Percentiles rank a stretch among this genome's conserved stretches.
Evolutionary conservation across 2,329 filamentous ascomycete genomes (phyloP).

Genomic region (Aureobasidium sp.): DNA sequence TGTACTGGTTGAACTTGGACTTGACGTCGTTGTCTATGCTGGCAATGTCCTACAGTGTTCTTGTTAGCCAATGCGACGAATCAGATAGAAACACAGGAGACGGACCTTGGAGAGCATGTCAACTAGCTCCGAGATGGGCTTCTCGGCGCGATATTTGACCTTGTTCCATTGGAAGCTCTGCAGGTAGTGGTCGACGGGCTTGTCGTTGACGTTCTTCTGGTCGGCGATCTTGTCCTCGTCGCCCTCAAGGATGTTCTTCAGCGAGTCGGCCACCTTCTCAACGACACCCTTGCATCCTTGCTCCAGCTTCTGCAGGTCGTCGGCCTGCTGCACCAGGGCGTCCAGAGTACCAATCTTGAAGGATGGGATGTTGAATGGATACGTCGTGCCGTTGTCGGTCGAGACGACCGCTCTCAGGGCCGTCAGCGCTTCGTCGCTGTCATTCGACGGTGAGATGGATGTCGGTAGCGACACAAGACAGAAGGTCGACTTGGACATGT

Average conservation of each 20-base stretch:
- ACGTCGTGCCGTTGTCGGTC: slow-evolving; percentile 66
- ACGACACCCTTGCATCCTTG: slow-evolving; percentile 72
- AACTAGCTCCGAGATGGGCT: slow-evolving; percentile 78
- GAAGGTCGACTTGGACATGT: slow-evolving; percentile 56
- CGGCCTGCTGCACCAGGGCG: slow-evolving; percentile 89
- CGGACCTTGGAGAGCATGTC: slow-evolving; percentile 77
- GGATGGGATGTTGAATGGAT: slow-evolving; percentile 75
- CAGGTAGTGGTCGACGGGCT: slow-evolving; percentile 92
- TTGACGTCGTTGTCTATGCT: slow-evolving; percentile 96
- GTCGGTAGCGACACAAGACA: slow-evolving; percentile 84
- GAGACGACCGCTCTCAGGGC: slow-evolving; percentile 66
- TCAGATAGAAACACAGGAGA: not conserved
- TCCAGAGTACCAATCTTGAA: slow-evolving; percentile 98
- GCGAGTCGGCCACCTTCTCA: slow-evolving; percentile 77
- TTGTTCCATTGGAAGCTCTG: slow-evolving; percentile 93
- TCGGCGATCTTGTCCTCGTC: slow-evolving; percentile 75
- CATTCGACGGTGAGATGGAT: slow-evolving; percentile 72
- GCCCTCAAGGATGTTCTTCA: slow-evolving; percentile 74
- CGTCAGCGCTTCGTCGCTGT: slow-evolving; percentile 73
- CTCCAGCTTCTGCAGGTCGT: slow-evolving; percentile 87
- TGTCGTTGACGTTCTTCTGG: slow-evolving; percentile 92
- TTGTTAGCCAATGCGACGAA: not conserved
- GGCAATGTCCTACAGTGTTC: slow-evolving; percentile 60
- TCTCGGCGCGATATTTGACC: slow-evolving; percentile 92
- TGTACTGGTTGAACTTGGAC: slow-evolving; percentile 90